Percentiles rank a stretch among this genome's conserved stretches.
phyloP scores from a whole-genome alignment of 768 basidiomycete genomes.

The Crassisporium funariophilum region DNA sequence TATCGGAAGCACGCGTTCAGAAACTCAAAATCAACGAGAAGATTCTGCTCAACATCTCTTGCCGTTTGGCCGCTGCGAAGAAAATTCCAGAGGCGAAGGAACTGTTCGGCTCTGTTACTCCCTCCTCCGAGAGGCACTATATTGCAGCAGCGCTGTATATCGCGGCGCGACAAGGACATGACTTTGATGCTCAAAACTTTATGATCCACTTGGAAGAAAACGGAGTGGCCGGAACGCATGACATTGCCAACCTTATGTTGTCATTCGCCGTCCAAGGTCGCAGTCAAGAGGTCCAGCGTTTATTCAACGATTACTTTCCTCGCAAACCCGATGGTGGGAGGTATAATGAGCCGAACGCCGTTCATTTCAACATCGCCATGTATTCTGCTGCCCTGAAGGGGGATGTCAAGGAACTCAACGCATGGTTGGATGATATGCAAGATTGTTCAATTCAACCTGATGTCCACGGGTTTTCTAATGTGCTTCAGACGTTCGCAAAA shows the following conservation, averaged over 20 bases:
- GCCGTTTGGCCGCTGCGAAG: slow-evolving; percentile 6
- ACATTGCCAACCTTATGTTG: slow-evolving; percentile 41
- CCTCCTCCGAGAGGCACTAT: slow-evolving; percentile 2
- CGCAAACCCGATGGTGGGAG: slow-evolving; percentile 26
- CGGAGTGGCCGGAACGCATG: slow-evolving; percentile 5
- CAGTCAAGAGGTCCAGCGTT: slow-evolving; percentile 39
- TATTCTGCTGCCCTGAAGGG: slow-evolving; percentile 51
- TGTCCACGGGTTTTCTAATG: slow-evolving; percentile 55
- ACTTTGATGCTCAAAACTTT: slow-evolving; percentile 41
- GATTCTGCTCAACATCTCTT: no score
- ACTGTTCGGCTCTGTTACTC: slow-evolving; percentile 6
- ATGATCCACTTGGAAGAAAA: slow-evolving; percentile 29
- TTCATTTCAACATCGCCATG: slow-evolving; percentile 60
- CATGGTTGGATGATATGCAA: slow-evolving; percentile 49
- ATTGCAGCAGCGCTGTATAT: slow-evolving; percentile 10
- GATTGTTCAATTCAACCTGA: slow-evolving; percentile 54
- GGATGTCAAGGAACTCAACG: slow-evolving; percentile 49
- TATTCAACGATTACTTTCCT: slow-evolving; percentile 63
- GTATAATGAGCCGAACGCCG: slow-evolving; percentile 40
- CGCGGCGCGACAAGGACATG: slow-evolving; percentile 52
- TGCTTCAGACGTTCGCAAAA: slow-evolving; percentile 59
- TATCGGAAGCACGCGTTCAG: no score
- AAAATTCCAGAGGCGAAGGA: slow-evolving; percentile 11
- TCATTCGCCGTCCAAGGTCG: slow-evolving; percentile 52
- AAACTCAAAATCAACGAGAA: no score